Conservation (phyloP, 257 asterid species). For the Ilex asprella region DNA sequence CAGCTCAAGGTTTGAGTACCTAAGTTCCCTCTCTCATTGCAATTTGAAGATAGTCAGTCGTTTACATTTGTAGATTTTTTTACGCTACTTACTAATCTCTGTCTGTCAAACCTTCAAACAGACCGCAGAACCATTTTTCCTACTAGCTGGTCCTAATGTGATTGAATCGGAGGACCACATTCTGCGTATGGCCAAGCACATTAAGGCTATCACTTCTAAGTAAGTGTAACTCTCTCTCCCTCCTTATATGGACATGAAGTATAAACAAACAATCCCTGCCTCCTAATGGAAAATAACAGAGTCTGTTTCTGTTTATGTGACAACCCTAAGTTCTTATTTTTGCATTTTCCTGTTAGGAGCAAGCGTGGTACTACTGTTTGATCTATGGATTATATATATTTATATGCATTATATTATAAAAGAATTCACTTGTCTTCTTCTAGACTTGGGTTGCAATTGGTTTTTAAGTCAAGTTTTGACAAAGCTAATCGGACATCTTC, state of each 20-base stretch:
- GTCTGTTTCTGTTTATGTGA: background rate
- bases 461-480: slow-evolving; percentile 85
- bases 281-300: background rate
- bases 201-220: slow-evolving; percentile 54
- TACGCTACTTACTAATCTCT: background rate
- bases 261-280: background rate
- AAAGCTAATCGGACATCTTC: slow-evolving; percentile 88
- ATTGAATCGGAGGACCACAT: slow-evolving; percentile 85
- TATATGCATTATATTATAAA: background rate
- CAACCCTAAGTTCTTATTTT: background rate
- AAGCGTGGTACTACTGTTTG: too few relatives aligned
- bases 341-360: too few relatives aligned
- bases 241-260: background rate
- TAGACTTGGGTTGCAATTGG: slow-evolving; percentile 66
- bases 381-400: too few relatives aligned
- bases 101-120: slow-evolving; percentile 12
- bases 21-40: background rate
- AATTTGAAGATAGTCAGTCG: background rate
- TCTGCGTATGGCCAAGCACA: slow-evolving; percentile 67
- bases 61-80: background rate
- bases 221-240: slow-evolving; percentile 10
- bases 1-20: slow-evolving; percentile 60
- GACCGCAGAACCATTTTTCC: slow-evolving; percentile 81
- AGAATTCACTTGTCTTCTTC: background rate
- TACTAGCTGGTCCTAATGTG: slow-evolving; percentile 93